Percentiles rank a stretch among this genome's conserved stretches.
Conservation (phyloP, 176 grass and related monocot genomes). For the Cocos nucifera region DNA sequence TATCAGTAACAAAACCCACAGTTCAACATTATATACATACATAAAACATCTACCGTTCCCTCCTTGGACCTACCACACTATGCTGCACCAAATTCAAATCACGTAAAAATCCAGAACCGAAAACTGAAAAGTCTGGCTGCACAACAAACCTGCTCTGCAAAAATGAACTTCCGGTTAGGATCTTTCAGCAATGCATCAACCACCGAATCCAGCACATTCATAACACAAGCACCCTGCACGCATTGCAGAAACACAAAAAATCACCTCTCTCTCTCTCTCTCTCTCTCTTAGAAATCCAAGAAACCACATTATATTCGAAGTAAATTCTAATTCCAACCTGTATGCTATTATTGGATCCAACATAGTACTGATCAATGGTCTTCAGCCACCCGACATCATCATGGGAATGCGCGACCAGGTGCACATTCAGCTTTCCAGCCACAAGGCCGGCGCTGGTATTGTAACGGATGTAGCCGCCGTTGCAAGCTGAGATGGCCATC, state of each 20-base stretch:
- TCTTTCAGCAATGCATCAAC: conserved; percentile 56
- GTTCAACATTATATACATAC: too few relatives aligned
- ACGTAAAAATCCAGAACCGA: background rate
- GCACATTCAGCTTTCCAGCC: conserved; percentile 65
- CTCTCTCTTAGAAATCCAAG: background rate
- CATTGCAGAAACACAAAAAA: background rate
- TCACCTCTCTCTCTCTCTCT: too few relatives aligned
- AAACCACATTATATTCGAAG: background rate
- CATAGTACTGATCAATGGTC: conserved; percentile 90
- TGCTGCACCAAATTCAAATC: background rate
- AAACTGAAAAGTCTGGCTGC: background rate
- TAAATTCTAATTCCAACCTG: conserved; percentile 29
- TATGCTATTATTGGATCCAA: conserved; percentile 73
- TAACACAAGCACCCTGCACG: conserved; percentile 49
- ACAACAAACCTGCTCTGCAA: conserved; percentile 54
- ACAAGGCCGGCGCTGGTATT: conserved; percentile 40
- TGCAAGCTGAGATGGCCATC: too few relatives aligned
- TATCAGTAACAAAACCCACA: too few relatives aligned
- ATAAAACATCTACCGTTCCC: too few relatives aligned
- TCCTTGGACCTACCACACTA: background rate
- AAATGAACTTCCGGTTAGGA: conserved; percentile 60
- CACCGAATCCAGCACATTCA: conserved; percentile 81
- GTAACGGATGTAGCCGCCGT: conserved; percentile 16
- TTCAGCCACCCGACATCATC: conserved; percentile 99
- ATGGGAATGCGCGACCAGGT: conserved; percentile 78